Evolutionary conservation across 2,329 filamentous ascomycete genomes (phyloP).

Genomic region (Fusarium tuaranense): DNA sequence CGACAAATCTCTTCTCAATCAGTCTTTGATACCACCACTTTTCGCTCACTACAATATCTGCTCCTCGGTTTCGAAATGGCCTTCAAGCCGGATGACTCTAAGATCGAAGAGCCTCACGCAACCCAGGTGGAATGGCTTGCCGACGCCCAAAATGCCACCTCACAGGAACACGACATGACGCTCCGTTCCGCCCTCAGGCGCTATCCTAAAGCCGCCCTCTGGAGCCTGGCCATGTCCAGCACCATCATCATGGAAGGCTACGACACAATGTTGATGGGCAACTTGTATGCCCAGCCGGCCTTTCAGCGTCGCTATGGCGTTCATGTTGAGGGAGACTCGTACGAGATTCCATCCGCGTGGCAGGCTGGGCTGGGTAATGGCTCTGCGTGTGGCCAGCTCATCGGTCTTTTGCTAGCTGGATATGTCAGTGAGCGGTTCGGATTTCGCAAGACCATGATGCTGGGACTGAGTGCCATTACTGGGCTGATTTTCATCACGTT

Average conservation of each 20-base stretch:
- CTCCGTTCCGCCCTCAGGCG: background rate
- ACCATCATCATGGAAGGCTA: conserved; percentile 45
- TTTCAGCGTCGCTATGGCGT: background rate
- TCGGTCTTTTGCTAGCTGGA: background rate
- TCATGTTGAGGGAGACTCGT: background rate
- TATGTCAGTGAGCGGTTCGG: background rate
- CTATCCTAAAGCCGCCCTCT: conserved; percentile 10
- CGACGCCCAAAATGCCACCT: background rate
- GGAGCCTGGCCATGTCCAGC: conserved; percentile 38
- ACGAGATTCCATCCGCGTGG: background rate
- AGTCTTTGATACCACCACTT: no score
- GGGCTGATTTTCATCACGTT: background rate
- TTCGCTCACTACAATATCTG: no score
- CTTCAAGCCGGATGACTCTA: no score
- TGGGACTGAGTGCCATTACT: background rate
- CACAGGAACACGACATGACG: background rate
- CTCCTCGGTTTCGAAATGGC: no score
- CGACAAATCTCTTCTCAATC: no score
- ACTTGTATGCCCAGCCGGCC: background rate
- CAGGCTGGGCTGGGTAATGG: background rate
- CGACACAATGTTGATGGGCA: conserved; percentile 48
- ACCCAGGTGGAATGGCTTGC: background rate
- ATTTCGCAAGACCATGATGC: background rate
- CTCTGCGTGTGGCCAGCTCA: background rate
- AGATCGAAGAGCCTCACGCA: no score